Percentiles rank a stretch among this genome's conserved stretches.
phyloP scores from a whole-genome alignment of 2,329 filamentous ascomycete genomes.

The Simplicillium sp. region DNA sequence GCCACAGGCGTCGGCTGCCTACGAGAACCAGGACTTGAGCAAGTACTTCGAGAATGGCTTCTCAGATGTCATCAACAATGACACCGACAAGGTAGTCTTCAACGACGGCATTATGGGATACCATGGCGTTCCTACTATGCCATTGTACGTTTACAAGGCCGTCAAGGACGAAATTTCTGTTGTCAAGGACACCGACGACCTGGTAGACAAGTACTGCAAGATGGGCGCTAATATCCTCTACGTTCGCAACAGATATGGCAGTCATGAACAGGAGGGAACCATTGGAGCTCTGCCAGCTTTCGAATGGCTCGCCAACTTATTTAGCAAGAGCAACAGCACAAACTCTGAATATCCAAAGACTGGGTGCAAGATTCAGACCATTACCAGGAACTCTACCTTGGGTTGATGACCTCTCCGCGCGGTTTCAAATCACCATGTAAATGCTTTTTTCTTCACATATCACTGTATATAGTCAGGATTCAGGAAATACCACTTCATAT shows the following conservation, averaged over 20 bases:
- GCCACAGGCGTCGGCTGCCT: not conserved
- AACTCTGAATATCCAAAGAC: no score
- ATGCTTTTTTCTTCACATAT: no score
- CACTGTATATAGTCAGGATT: no score
- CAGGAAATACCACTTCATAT: no score
- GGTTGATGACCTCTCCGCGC: no score
- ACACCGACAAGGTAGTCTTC: not conserved
- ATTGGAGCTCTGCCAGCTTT: not conserved
- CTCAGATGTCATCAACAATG: not conserved
- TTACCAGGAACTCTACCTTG: no score
- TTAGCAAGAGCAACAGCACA: not conserved
- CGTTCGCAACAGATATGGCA: slow-evolving; percentile 29
- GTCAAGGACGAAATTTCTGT: slow-evolving; percentile 31
- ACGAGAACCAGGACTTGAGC: slow-evolving; percentile 1
- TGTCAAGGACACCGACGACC: slow-evolving; percentile 28
- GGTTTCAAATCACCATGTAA: no score
- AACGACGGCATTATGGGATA: slow-evolving; percentile 12
- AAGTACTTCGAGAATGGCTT: slow-evolving; percentile 5
- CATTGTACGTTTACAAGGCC: slow-evolving; percentile 38
- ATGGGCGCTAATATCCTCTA: slow-evolving; percentile 30
- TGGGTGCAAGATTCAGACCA: no score
- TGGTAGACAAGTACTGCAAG: slow-evolving; percentile 30
- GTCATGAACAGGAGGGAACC: slow-evolving; percentile 16
- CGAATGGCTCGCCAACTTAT: not conserved
- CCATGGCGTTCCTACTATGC: slow-evolving; percentile 33